Conservation (phyloP, 768 basidiomycete species). For the Galerina marginata region DNA sequence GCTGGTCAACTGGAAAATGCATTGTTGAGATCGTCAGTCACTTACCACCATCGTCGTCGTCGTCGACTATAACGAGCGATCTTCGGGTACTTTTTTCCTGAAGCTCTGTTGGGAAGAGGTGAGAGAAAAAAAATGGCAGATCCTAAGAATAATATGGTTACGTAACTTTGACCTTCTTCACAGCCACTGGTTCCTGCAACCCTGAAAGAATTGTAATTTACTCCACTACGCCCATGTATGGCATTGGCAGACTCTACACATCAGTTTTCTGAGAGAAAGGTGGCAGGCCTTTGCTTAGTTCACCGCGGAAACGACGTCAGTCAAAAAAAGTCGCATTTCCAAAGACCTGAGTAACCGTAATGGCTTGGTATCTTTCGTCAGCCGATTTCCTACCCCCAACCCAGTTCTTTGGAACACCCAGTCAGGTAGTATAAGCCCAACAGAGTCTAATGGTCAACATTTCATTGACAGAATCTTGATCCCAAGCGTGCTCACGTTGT, state of each 20-base stretch:
- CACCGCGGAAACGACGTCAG: too few species aligned
- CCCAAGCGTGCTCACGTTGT: constrained; percentile 3
- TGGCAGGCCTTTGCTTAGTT: too few species aligned
- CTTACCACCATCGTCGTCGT: constrained; percentile 32
- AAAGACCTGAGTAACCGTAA: too few species aligned
- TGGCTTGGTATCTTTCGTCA: too few species aligned
- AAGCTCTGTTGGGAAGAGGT: background rate
- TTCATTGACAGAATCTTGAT: constrained; percentile 13
- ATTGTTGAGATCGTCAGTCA: background rate
- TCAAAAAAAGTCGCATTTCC: too few species aligned
- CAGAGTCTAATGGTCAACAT: background rate
- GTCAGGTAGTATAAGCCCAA: background rate
- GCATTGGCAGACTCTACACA: too few species aligned
- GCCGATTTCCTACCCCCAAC: background rate
- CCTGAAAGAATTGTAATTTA: too few species aligned
- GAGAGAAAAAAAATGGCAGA: background rate
- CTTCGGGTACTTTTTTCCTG: background rate
- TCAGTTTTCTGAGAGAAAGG: too few species aligned
- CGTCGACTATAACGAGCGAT: background rate
- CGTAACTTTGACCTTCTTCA: too few species aligned
- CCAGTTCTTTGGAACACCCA: background rate
- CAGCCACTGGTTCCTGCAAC: too few species aligned
- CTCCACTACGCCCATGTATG: too few species aligned
- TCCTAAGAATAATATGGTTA: too few species aligned
- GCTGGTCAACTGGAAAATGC: background rate